Percentiles rank a stretch among this genome's conserved stretches.
Conservation (phyloP, 2,329 filamentous ascomycete genomes). For the Tolypocladium tropicale region DNA sequence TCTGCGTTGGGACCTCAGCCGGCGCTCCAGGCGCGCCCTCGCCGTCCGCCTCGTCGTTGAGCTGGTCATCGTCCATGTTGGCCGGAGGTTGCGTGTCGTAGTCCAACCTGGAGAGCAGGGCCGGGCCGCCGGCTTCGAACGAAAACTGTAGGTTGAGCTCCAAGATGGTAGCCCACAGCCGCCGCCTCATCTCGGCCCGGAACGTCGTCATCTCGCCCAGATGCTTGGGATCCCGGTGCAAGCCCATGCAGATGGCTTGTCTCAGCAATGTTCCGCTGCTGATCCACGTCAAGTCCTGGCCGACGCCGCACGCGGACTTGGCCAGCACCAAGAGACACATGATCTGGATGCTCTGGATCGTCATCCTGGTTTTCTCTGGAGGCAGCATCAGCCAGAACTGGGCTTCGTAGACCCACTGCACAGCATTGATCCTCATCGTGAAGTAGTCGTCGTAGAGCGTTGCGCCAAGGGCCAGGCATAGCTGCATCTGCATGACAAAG, state of each 20-base stretch:
- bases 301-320: conserved; percentile 34
- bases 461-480: conserved; percentile 41
- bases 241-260: conserved; percentile 45
- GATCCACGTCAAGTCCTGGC: conserved; percentile 42
- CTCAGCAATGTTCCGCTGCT: conserved; percentile 39
- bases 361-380: conserved; percentile 37
- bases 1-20: conserved; percentile 25
- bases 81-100: conserved; percentile 40
- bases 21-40: conserved; percentile 4
- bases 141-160: conserved; percentile 43
- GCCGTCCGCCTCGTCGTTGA: conserved; percentile 26
- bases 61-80: conserved; percentile 41
- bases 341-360: conserved; percentile 37
- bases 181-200: conserved; percentile 41
- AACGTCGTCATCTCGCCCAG: conserved; percentile 36
- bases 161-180: conserved; percentile 46
- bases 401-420: conserved; percentile 42
- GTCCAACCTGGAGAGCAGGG: conserved; percentile 33
- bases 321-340: conserved; percentile 41
- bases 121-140: conserved; percentile 39
- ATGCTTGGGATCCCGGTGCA: conserved; percentile 44
- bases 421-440: conserved; percentile 29
- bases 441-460: conserved; percentile 35
- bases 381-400: conserved; percentile 39
- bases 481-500: conserved; percentile 43